These are phyloP conservation scores for Tuber magnatum DNA, from an alignment of 495 filamentous ascomycete genomes.

Conservation along the genomic window DNA sequence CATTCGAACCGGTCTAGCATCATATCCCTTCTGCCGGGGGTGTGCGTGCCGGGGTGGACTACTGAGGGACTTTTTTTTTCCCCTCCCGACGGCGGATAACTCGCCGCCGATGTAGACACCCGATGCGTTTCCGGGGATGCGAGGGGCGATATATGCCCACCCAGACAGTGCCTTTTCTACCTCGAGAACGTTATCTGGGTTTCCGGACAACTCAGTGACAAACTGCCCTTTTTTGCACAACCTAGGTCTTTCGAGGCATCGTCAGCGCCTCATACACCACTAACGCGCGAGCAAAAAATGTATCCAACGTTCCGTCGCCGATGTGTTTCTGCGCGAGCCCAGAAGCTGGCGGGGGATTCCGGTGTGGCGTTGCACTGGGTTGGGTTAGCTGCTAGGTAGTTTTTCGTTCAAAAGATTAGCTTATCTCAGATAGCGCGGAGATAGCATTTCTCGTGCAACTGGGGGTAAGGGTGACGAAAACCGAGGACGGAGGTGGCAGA, in stretches of 20 bases:
- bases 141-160: slow-evolving; percentile 8
- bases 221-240: slow-evolving; percentile 11
- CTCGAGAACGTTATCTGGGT: background rate
- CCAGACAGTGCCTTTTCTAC: background rate
- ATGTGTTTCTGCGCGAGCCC: slow-evolving; percentile 12
- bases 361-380: background rate
- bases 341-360: slow-evolving; percentile 6
- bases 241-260: slow-evolving; percentile 1
- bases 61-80: slow-evolving; percentile 2
- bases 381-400: slow-evolving; percentile 1
- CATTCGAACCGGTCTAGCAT: slow-evolving; percentile 12
- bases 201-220: background rate
- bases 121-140: slow-evolving; percentile 5
- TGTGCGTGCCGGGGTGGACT: slow-evolving; percentile 6
- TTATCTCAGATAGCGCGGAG: background rate
- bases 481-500: slow-evolving; percentile 3
- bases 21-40: slow-evolving; percentile 1
- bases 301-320: slow-evolving; percentile 8
- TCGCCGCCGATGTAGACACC: slow-evolving; percentile 6
- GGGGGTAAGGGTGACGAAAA: slow-evolving; percentile 12
- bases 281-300: slow-evolving; percentile 6
- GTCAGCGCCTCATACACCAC: slow-evolving; percentile 1
- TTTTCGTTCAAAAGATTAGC: background rate
- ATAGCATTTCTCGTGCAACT: background rate
- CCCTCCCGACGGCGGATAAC: slow-evolving; percentile 15